Evolutionary conservation across 306 rosid species (phyloP).

Genomic region (Pyrus bretschneideri): DNA sequence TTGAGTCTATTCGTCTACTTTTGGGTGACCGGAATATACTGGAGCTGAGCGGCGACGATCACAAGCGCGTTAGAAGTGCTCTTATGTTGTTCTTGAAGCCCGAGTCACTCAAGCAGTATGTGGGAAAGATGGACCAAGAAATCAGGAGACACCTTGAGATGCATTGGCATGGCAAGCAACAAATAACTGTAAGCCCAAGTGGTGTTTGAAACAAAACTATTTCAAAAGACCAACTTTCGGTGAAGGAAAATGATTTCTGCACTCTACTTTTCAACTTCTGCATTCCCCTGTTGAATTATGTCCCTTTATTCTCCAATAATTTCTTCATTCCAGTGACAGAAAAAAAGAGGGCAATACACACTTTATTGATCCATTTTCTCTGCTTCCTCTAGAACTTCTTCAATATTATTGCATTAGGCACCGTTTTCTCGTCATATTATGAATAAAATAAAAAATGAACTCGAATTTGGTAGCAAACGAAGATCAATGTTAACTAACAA

Average conservation of each 20-base stretch:
- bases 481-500: background rate
- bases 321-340: too few species aligned
- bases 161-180: conserved; percentile 61
- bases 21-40: conserved; percentile 46
- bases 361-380: too few species aligned
- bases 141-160: conserved; percentile 46
- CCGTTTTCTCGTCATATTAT: too few species aligned
- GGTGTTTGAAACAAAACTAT: too few species aligned
- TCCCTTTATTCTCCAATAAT: too few species aligned
- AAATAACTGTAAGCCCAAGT: conserved; percentile 33
- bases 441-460: background rate
- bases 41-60: conserved; percentile 54
- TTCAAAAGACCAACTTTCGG: too few species aligned
- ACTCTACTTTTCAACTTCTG: too few species aligned
- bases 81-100: conserved; percentile 65
- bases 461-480: background rate
- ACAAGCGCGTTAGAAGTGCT: conserved; percentile 56
- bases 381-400: too few species aligned
- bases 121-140: conserved; percentile 58
- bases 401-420: too few species aligned
- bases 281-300: too few species aligned
- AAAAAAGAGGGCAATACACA: too few species aligned
- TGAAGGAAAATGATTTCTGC: too few species aligned
- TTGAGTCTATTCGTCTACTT: conserved; percentile 34
- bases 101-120: conserved; percentile 57